These are phyloP conservation scores for Chenopodium berlandieri DNA, from an alignment of 148 eudicot genomes.

Conservation along the genomic window DNA sequence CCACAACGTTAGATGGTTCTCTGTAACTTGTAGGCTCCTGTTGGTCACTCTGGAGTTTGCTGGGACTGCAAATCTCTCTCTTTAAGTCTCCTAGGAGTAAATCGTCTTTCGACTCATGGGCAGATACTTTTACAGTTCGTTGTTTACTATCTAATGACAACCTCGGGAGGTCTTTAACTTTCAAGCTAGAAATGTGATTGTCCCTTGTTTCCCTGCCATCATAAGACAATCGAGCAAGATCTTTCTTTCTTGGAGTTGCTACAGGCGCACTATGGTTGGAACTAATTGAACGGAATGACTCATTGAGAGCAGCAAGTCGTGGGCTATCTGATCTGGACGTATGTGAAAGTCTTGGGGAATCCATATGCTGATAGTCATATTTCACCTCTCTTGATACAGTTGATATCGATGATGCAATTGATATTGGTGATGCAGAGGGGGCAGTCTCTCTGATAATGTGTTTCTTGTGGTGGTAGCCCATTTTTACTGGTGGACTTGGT, in stretches of 20 bases:
- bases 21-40: slow-evolving; percentile 57
- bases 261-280: slow-evolving; percentile 37
- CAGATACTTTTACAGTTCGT: slow-evolving; percentile 31
- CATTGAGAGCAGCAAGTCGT: slow-evolving; percentile 32
- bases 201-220: slow-evolving; percentile 59
- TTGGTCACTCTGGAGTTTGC: slow-evolving; percentile 17
- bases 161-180: slow-evolving; percentile 67
- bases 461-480: slow-evolving; percentile 31
- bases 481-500: slow-evolving; percentile 24
- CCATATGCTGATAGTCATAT: slow-evolving; percentile 43
- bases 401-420: slow-evolving; percentile 45
- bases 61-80: slow-evolving; percentile 21
- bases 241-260: slow-evolving; percentile 13
- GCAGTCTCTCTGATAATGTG: slow-evolving; percentile 46
- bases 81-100: slow-evolving; percentile 29
- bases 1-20: slow-evolving; percentile 57
- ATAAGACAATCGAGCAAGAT: slow-evolving; percentile 51
- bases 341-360: slow-evolving; percentile 66
- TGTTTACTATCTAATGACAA: slow-evolving; percentile 77
- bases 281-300: slow-evolving; percentile 35
- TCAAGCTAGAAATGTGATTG: slow-evolving; percentile 30
- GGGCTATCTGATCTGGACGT: slow-evolving; percentile 28
- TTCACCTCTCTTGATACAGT: slow-evolving; percentile 33
- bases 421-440: slow-evolving; percentile 40
- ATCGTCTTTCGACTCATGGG: slow-evolving; percentile 32